Evolutionary conservation across 2,329 filamentous ascomycete genomes (phyloP).

Genomic region (Fusarium tricinctum): DNA sequence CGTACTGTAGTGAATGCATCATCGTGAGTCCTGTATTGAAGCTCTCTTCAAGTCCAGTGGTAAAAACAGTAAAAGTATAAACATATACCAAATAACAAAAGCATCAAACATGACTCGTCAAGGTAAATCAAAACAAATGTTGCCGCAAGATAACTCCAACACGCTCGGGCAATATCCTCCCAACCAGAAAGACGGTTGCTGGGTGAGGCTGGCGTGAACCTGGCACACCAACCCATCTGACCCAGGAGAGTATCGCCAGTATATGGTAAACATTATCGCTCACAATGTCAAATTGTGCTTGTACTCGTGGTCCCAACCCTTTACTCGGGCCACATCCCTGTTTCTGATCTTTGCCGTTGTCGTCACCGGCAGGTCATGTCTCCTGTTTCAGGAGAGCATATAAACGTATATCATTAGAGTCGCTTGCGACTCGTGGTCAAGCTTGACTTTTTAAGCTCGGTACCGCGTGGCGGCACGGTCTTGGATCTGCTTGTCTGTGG

Average conservation of each 20-base stretch:
- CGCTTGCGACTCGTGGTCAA: conserved; percentile 43
- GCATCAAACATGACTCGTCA: conserved; percentile 34
- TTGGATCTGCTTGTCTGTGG: conserved; percentile 83
- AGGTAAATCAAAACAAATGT: conserved; percentile 32
- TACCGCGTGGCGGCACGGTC: conserved; percentile 66
- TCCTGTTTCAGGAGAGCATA: conserved; percentile 43
- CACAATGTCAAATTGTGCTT: conserved; percentile 46
- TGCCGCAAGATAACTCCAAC: conserved; percentile 46
- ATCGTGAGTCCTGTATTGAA: conserved; percentile 31
- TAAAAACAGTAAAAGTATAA: conserved; percentile 36
- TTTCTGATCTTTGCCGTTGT: conserved; percentile 49
- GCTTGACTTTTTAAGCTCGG: conserved; percentile 49
- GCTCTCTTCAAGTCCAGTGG: conserved; percentile 28
- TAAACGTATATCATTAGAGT: conserved; percentile 51
- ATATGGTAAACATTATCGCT: conserved; percentile 52
- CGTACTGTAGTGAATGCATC: conserved; percentile 25
- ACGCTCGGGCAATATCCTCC: conserved; percentile 44
- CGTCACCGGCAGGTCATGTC: conserved; percentile 46
- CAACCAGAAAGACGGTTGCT: conserved; percentile 43
- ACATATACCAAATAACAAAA: conserved; percentile 34
- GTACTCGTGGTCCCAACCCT: conserved; percentile 29
- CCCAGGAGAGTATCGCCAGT: conserved; percentile 36
- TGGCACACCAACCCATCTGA: conserved; percentile 30
- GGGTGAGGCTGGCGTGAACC: conserved; percentile 33
- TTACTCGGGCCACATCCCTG: conserved; percentile 43